Evolutionary conservation across 2,329 filamentous ascomycete genomes (phyloP), one percentile per base, ranked within the genome.

Genomic region (Stagonosporopsis vannaccii): DNA sequence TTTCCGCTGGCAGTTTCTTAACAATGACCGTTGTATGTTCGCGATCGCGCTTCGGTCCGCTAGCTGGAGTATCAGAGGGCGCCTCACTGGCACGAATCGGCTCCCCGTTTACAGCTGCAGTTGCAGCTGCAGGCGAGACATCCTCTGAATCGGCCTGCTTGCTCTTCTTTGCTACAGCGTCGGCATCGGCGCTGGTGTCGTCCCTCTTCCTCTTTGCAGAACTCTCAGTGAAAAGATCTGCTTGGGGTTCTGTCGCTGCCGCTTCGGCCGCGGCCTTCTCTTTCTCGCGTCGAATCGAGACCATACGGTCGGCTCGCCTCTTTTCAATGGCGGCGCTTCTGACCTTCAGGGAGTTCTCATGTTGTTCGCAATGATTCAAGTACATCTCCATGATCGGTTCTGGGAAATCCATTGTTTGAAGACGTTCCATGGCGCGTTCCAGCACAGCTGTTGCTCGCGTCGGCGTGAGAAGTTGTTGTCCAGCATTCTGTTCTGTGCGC

Each of bases 11-110:
- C 22, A 99, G 78, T 64, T 92, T 90, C 46, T 85, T 87, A 4
- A 97, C 88, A 49, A 96, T 85, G 43, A 98, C 84, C 0, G 91
- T 93, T 0, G 92, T 89, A 74, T 98, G 90, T 72, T 99, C 95
- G 37, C 95, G 88, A 75, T 99, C 93, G 51, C 95, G 88, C 74
- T 91, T 94, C 26, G 82, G 75, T 26, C 79, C 73, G 8, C 51
- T 37, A 4, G 65, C 62, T 55, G 59, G 73, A 6, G 69, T 55
- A 28, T 71, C 71, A 19, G 69, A 68, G 11, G 75, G 75, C 13
- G 72, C 66, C 56, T 81, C 77, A 52, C 73, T 69, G 28, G 65
- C 61, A 12, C 62, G 50, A 33, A 63, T 58, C 2, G 56, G 45
- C 35, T 62, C 49, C 6, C 54, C 58, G 17, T 76, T 65, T 41